phyloP scores from a whole-genome alignment of 2,329 filamentous ascomycete species.

The Fragosphaeria purpurea region DNA sequence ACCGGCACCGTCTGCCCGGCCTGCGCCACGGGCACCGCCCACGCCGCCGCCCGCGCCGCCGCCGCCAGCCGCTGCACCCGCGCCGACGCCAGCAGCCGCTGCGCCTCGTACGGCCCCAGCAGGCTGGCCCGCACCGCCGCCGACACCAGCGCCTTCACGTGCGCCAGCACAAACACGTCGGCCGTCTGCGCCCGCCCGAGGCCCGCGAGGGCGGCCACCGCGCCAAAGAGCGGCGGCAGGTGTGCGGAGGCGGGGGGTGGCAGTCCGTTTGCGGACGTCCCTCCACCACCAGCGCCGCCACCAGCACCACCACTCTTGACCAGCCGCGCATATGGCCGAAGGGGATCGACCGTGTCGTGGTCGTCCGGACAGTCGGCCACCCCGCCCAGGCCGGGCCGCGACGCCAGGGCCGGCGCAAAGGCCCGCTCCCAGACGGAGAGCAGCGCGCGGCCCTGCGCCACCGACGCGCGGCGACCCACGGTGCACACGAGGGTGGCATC shows the following conservation, averaged over 20 bases:
- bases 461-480: slow-evolving; percentile 66
- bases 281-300: no score
- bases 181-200: slow-evolving; percentile 53
- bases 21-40: slow-evolving; percentile 48
- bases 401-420: slow-evolving; percentile 31
- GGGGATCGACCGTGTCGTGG: no score
- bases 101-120: slow-evolving; percentile 72
- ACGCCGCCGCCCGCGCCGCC: slow-evolving; percentile 49
- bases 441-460: slow-evolving; percentile 66
- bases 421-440: slow-evolving; percentile 68
- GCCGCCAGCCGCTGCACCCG: slow-evolving; percentile 49
- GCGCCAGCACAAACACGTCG: slow-evolving; percentile 66
- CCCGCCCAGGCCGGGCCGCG: background rate
- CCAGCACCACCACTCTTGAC: no score
- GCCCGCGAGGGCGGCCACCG: slow-evolving; percentile 51
- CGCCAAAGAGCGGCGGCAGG: slow-evolving; percentile 61
- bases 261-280: slow-evolving; percentile 5
- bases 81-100: slow-evolving; percentile 56
- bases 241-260: slow-evolving; percentile 47
- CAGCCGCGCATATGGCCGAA: slow-evolving; percentile 27
- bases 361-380: no score
- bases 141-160: slow-evolving; percentile 65
- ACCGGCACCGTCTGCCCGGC: slow-evolving; percentile 67
- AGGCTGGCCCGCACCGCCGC: slow-evolving; percentile 69
- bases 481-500: slow-evolving; percentile 70